These are phyloP conservation scores for Aspergillus bombycis DNA, from an alignment of 2,329 filamentous ascomycete genomes.

Conservation along the genomic window DNA sequence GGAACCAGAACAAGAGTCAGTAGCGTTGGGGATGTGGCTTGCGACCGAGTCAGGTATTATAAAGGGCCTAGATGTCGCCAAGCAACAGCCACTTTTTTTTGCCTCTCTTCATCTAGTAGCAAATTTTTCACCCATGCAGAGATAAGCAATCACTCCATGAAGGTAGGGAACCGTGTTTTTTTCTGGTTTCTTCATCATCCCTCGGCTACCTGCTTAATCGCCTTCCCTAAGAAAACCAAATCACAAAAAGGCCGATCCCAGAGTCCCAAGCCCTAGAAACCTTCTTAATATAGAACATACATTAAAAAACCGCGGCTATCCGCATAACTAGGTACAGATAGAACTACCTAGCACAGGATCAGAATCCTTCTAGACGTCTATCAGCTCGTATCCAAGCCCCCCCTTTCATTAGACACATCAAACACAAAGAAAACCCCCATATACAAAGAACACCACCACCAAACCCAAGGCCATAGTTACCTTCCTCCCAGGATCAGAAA, in stretches of 20 bases:
- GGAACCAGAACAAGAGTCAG: slow-evolving; percentile 10
- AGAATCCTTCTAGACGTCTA: no score
- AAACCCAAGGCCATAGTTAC: no score
- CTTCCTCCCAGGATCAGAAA: no score
- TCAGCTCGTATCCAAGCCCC: no score
- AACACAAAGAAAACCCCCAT: no score
- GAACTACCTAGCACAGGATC: not conserved
- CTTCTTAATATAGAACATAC: not conserved
- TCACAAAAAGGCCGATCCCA: no score
- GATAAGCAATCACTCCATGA: not conserved
- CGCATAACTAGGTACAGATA: not conserved
- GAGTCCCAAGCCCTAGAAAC: no score
- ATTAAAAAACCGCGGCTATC: not conserved
- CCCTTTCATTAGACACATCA: no score
- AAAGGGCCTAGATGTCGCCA: slow-evolving; percentile 6
- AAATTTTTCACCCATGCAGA: not conserved
- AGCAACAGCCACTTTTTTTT: not conserved
- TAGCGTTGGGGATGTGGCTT: slow-evolving; percentile 15
- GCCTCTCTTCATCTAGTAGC: not conserved
- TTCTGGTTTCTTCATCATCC: not conserved
- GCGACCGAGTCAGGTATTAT: slow-evolving; percentile 12
- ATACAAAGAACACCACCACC: no score
- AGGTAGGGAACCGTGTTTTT: not conserved
- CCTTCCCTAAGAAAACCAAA: no score
- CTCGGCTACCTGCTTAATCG: no score